phyloP scores from a whole-genome alignment of 176 grass and related monocot genomes.

The Ensete glaucum region DNA sequence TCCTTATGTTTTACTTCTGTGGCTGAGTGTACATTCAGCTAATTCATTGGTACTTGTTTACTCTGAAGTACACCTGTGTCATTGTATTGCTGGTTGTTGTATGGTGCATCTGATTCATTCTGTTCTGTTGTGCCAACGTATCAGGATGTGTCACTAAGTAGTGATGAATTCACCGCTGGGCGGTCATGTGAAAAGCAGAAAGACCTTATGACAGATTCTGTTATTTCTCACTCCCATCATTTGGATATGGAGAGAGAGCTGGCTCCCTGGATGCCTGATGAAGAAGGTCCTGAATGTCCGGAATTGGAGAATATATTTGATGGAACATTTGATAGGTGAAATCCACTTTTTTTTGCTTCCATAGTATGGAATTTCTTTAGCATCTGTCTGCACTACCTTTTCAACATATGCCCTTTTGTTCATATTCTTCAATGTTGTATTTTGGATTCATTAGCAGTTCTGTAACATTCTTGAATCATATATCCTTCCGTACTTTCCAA shows the following conservation, averaged over 20 bases:
- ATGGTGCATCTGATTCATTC: slow-evolving; percentile 17
- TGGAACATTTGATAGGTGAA: slow-evolving; percentile 63
- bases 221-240: slow-evolving; percentile 70
- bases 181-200: slow-evolving; percentile 67
- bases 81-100: background rate
- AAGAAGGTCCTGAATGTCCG: slow-evolving; percentile 59
- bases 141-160: slow-evolving; percentile 56
- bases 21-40: background rate
- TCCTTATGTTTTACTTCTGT: background rate
- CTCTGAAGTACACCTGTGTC: background rate
- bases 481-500: background rate
- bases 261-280: slow-evolving; percentile 81
- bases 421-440: background rate
- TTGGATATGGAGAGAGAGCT: slow-evolving; percentile 73
- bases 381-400: background rate
- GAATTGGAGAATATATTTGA: slow-evolving; percentile 65
- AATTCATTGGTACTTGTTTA: background rate
- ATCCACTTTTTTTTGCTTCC: background rate
- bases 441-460: background rate
- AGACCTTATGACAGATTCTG: slow-evolving; percentile 91
- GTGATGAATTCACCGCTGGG: slow-evolving; percentile 53
- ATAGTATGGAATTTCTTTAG: background rate
- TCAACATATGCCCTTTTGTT: background rate
- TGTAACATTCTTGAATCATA: background rate
- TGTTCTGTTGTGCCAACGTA: background rate